Evolutionary conservation across 129 eudicot genomes (phyloP).

Genomic region (Dittrichia graveolens): DNA sequence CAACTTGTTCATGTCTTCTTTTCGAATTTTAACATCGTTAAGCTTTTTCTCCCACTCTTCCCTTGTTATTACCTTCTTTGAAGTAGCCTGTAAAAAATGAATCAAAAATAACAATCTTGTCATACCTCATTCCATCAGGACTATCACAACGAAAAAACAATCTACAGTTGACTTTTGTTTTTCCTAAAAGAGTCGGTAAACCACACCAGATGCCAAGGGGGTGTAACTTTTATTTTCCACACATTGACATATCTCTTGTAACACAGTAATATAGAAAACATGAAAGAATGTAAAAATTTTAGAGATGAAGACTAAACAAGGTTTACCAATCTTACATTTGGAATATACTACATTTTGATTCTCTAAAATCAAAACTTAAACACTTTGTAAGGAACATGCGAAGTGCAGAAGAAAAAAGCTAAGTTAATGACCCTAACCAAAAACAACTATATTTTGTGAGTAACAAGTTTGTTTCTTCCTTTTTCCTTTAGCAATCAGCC

Average conservation of each 20-base stretch:
- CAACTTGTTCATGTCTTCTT: conserved; percentile 92
- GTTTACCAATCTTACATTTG: background rate
- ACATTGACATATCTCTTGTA: too few relatives aligned
- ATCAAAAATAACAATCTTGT: background rate
- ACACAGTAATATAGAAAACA: too few relatives aligned
- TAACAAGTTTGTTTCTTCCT: background rate
- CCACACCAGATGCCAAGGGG: background rate
- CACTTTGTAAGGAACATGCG: background rate
- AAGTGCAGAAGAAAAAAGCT: background rate
- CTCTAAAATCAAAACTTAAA: background rate
- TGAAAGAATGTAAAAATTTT: background rate
- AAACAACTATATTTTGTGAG: background rate
- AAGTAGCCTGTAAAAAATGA: conserved; percentile 52
- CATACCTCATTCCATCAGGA: conserved; percentile 2
- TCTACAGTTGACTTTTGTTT: background rate
- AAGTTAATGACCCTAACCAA: too few relatives aligned
- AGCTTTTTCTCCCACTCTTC: conserved; percentile 98
- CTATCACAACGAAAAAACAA: background rate
- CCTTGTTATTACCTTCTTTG: conserved; percentile 84
- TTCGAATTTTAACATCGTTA: conserved; percentile 68
- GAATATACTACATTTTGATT: background rate
- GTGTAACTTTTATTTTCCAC: too few relatives aligned
- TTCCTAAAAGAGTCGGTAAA: background rate
- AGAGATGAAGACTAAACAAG: background rate
- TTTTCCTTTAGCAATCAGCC: background rate